These are phyloP conservation scores for Paraglomus occultum DNA, from an alignment of 192 early-diverging fungal genomes.

Conservation along the genomic window DNA sequence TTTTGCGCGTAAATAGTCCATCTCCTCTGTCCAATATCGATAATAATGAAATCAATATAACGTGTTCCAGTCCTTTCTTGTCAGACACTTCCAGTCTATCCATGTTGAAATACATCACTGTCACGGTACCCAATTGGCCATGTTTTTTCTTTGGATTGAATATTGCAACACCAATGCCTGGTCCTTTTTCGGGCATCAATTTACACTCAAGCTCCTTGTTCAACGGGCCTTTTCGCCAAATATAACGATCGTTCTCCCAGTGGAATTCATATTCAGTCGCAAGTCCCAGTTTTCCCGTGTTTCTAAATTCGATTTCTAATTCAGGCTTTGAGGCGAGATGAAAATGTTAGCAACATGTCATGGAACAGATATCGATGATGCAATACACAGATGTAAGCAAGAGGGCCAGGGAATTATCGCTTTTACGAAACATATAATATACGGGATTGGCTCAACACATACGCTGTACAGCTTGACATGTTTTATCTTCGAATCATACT, in stretches of 20 bases:
- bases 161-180: conserved; percentile 8
- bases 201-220: conserved; percentile 28
- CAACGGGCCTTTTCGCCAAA: conserved; percentile 4
- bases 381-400: background rate
- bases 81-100: conserved; percentile 7
- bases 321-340: conserved; percentile 14
- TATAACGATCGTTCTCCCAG: conserved; percentile 20
- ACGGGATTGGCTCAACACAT: too few relatives aligned
- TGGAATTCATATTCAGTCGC: conserved; percentile 4
- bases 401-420: too few relatives aligned
- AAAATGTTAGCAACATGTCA: background rate
- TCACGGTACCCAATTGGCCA: background rate
- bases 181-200: conserved; percentile 17
- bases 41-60: conserved; percentile 11
- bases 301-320: conserved; percentile 4
- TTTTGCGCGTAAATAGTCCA: background rate
- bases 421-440: too few relatives aligned
- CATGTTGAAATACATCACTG: conserved; percentile 24
- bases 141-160: conserved; percentile 13
- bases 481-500: conserved; percentile 4
- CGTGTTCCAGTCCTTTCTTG: conserved; percentile 19
- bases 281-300: conserved; percentile 8
- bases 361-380: too few relatives aligned
- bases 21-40: conserved; percentile 25
- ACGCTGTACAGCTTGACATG: conserved; percentile 17